Evolutionary conservation across 2,329 filamentous ascomycete genomes (phyloP).

Genomic region (Fusarium tuaranense): DNA sequence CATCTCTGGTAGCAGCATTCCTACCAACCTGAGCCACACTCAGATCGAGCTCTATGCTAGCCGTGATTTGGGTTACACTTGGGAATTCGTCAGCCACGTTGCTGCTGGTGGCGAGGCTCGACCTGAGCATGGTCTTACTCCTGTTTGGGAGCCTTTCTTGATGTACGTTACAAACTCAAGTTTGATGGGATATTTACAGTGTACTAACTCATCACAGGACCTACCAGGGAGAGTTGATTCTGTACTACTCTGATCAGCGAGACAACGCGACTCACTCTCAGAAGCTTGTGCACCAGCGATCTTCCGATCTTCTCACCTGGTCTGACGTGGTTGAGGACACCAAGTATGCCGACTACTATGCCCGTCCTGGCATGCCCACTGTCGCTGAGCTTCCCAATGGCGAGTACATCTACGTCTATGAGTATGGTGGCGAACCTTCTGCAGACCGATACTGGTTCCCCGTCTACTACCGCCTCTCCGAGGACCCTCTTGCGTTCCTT

Average conservation of each 20-base stretch:
- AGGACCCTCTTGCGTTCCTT: slow-evolving; percentile 53
- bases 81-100: slow-evolving; percentile 76
- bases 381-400: slow-evolving; percentile 69
- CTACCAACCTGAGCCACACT: slow-evolving; percentile 69
- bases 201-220: slow-evolving; percentile 49
- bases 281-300: slow-evolving; percentile 74
- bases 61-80: slow-evolving; percentile 69
- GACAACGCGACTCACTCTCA: slow-evolving; percentile 71
- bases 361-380: slow-evolving; percentile 76
- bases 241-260: slow-evolving; percentile 80
- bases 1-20: slow-evolving; percentile 70
- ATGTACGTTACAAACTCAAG: slow-evolving; percentile 49
- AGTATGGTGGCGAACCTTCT: slow-evolving; percentile 64
- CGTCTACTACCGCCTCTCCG: slow-evolving; percentile 58
- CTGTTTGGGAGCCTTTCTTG: slow-evolving; percentile 80
- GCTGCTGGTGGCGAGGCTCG: slow-evolving; percentile 71
- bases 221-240: slow-evolving; percentile 69
- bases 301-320: slow-evolving; percentile 71
- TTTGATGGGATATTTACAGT: accelerated
- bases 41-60: slow-evolving; percentile 78
- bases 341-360: slow-evolving; percentile 69
- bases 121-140: slow-evolving; percentile 73
- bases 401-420: slow-evolving; percentile 69
- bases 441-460: slow-evolving; percentile 53
- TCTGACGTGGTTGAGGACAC: slow-evolving; percentile 68